A percentile compares a stretch with the other conserved stretches of the same genome.
Evolutionary conservation across 331 rosid species (phyloP).

Genomic region (Acacia concinna): DNA sequence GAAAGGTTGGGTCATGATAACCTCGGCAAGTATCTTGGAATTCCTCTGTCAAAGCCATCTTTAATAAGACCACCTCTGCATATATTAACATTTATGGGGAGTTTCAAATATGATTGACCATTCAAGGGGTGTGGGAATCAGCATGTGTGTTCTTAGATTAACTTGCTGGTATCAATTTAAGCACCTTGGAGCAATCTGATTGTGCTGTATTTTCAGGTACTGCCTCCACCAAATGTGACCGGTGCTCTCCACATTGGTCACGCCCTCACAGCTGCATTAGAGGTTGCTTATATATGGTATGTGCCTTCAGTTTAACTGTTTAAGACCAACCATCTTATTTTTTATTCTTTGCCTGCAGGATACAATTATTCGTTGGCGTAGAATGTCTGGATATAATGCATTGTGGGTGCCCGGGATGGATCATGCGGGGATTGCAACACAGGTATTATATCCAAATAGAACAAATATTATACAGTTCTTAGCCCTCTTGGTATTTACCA

Average conservation of each 20-base stretch:
- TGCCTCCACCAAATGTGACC: conserved; percentile 96
- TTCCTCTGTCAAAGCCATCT: too few species aligned
- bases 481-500: conserved; percentile 7
- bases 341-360: conserved; percentile 57
- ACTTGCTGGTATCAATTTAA: not conserved
- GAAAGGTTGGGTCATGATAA: not conserved
- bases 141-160: not conserved
- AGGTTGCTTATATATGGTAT: conserved; percentile 47
- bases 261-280: conserved; percentile 94
- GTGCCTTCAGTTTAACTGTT: conserved; percentile 22
- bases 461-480: conserved; percentile 4
- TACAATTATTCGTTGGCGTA: conserved; percentile 90
- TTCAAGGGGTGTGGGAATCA: not conserved
- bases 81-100: not conserved
- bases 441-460: conserved; percentile 49
- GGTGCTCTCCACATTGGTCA: conserved; percentile 98
- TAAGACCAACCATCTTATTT: conserved; percentile 3
- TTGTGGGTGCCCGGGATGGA: conserved; percentile 99
- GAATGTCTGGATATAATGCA: conserved; percentile 90
- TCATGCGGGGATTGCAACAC: conserved; percentile 98
- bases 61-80: too few species aligned
- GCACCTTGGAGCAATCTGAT: not conserved
- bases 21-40: too few species aligned
- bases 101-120: not conserved
- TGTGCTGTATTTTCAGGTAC: conserved; percentile 54